Evolutionary conservation across 768 basidiomycete species (phyloP), one percentile per base, ranked within the genome.

Genomic region (Lentinula detonsa): DNA sequence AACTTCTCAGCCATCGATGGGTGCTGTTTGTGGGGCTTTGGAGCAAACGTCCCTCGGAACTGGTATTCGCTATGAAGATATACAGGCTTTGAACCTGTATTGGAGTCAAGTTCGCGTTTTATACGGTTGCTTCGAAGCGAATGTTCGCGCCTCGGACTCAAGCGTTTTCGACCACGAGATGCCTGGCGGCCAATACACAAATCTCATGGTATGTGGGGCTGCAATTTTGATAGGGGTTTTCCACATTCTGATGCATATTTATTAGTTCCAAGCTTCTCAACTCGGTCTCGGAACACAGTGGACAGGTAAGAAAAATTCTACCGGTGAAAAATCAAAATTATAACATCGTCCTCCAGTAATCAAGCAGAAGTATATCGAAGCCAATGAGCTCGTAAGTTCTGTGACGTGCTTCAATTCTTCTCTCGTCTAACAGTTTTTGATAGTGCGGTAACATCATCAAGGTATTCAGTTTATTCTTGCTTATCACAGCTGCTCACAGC

Each of bases 131-230:
- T 99, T 99, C 79, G 97, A 98, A 74, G 97, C 97, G 59, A 97
- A 97, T 70, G 95, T 98, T 67, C 86, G 94, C 57, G 93, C 95
- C 28, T 95, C 94, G 57, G 97, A 98, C 72, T 97, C 95, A 52
- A 94, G 93, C 75, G 95, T 98, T 57, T 99, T 98, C 73, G 95
- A 95, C 70, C 96, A 98, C 75, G 95, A 97, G 76, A 98, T 99
- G 97, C 96, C 96, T 58, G 97, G 95, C 71, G 96, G 95, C 49
- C 93, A 94, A 72, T 94, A 93, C 73, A 94, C 93, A 35, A 94
- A 94, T 73, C 77, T 94, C 66, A 94, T 94, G 92, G 92, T 93
- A 71, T 54, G 82, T 66, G n/a, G 48, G 33, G 39, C 3, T 3
- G 28, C 40, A 59, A 42, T 61, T 51, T 40, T 53, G 63, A 62